Conservation (phyloP, 352 stramenopile genomes). For the Aphanomyces stellatus region DNA sequence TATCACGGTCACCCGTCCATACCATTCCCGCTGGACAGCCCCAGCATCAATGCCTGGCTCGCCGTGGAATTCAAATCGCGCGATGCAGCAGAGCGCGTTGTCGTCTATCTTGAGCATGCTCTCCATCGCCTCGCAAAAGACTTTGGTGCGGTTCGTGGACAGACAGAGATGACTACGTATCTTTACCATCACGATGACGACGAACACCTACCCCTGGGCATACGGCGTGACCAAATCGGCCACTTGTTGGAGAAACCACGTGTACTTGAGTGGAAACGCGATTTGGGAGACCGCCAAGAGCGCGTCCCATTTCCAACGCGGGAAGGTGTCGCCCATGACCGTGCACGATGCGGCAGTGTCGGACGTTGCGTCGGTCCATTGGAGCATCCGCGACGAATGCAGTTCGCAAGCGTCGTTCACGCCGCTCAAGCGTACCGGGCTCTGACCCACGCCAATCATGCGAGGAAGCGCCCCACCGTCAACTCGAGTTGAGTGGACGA, state of each 20-base stretch:
- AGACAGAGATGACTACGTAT: constrained; percentile 52
- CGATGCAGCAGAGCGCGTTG: constrained; percentile 63
- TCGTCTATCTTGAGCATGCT: constrained; percentile 63
- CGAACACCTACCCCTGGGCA: too few species aligned
- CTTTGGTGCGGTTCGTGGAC: constrained; percentile 60
- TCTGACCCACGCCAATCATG: too few species aligned
- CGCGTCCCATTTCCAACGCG: constrained; percentile 41
- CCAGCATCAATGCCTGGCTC: constrained; percentile 71
- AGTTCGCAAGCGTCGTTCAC: too few species aligned
- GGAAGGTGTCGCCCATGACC: constrained; percentile 48
- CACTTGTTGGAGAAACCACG: constrained; percentile 79
- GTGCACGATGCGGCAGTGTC: constrained; percentile 36
- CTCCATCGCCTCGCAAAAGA: constrained; percentile 75
- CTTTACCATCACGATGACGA: too few species aligned
- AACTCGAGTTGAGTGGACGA: too few species aligned
- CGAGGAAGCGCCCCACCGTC: too few species aligned
- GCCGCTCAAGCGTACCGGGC: too few species aligned
- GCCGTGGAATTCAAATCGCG: constrained; percentile 81
- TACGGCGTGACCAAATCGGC: constrained; percentile 47
- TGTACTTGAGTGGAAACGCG: constrained; percentile 69
- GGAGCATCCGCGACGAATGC: too few species aligned
- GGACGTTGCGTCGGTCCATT: too few species aligned
- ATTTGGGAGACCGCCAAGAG: constrained; percentile 17
- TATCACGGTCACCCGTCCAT: constrained; percentile 61
- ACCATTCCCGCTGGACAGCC: constrained; percentile 75